Conservation (phyloP, 163 green algal species). For the Coccomyxa subellipsoidea region DNA sequence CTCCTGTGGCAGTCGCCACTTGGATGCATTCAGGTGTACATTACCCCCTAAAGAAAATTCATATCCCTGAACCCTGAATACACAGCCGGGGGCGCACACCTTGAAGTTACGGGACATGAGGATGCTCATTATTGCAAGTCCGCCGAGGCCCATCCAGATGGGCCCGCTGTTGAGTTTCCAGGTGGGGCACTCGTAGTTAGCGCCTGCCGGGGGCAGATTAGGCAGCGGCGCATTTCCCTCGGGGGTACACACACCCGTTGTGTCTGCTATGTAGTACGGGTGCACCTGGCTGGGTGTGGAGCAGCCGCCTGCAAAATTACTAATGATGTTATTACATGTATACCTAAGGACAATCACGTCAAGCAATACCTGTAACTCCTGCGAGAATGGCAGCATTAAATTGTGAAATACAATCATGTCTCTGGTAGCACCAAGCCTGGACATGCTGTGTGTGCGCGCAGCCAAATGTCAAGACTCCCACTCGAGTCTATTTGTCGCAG, state of each 20-base stretch:
- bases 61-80: too few species aligned
- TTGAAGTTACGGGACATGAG: slow-evolving; percentile 56
- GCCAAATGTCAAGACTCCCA: too few species aligned
- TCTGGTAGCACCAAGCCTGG: too few species aligned
- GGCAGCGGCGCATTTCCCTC: neutral
- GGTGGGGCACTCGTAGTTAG: slow-evolving; percentile 7
- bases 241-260: slow-evolving; percentile 20
- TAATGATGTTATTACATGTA: neutral
- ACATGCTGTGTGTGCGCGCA: too few species aligned
- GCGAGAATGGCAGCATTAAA: too few species aligned
- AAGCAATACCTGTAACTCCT: too few species aligned
- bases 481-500: too few species aligned
- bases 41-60: neutral
- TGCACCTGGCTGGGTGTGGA: slow-evolving; percentile 15
- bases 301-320: slow-evolving; percentile 20
- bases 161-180: slow-evolving; percentile 49
- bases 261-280: slow-evolving; percentile 16
- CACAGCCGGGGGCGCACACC: neutral
- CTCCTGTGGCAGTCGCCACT: too few species aligned
- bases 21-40: neutral
- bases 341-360: too few species aligned
- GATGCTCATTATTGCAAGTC: slow-evolving; percentile 57
- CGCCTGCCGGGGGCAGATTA: neutral
- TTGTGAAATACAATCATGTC: too few species aligned
- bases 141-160: slow-evolving; percentile 69